A percentile compares a stretch with the other conserved stretches of the same genome.
Evolutionary conservation across 2,329 filamentous ascomycete genomes (phyloP).

Genomic region (Monosporascus sp.): DNA sequence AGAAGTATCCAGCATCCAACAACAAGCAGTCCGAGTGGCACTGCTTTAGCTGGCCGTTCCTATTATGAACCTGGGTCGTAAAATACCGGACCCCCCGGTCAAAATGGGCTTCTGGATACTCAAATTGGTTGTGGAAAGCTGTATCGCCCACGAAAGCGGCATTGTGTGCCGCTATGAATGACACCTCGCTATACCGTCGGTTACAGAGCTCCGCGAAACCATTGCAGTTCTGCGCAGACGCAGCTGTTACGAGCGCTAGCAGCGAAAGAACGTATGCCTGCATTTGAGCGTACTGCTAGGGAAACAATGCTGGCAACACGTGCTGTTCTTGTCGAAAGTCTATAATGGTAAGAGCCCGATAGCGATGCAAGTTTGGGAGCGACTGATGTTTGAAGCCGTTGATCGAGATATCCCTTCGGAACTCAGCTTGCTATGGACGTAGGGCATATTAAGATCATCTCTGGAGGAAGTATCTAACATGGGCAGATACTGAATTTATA

Average conservation of each 20-base stretch:
- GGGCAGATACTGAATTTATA: no score
- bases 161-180: conserved; percentile 72
- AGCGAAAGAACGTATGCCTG: background rate
- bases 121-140: conserved; percentile 66
- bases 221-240: conserved; percentile 55
- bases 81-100: conserved; percentile 66
- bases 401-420: no score
- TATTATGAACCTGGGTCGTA: conserved; percentile 64
- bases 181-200: conserved; percentile 68
- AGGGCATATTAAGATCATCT: no score
- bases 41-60: conserved; percentile 53
- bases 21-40: conserved; percentile 66
- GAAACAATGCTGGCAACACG: background rate
- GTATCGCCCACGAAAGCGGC: conserved; percentile 63
- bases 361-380: no score
- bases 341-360: background rate
- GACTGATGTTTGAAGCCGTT: no score
- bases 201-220: conserved; percentile 71
- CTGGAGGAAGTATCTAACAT: no score
- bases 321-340: background rate
- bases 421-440: no score
- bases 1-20: conserved; percentile 62
- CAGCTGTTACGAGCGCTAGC: background rate
- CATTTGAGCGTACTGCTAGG: background rate
- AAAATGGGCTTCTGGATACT: conserved; percentile 65